These are phyloP conservation scores for Eimeria praecox DNA, from an alignment of 169 alveolate genomes.

Conservation along the genomic window DNA sequence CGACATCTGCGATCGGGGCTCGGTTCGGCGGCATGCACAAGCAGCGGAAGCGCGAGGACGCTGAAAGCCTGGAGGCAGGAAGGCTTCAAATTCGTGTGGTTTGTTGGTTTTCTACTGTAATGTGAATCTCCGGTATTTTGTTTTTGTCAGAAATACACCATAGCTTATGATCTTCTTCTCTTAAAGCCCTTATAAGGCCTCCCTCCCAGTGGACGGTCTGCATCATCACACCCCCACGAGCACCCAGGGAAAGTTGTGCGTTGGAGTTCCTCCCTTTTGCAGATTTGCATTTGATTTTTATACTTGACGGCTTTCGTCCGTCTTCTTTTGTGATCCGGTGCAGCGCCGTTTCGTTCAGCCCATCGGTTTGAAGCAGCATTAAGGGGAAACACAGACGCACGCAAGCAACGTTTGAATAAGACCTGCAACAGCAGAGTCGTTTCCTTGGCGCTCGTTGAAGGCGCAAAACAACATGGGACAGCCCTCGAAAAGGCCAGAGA, in stretches of 20 bases:
- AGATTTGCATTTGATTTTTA: neutral
- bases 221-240: slow-evolving; percentile 28
- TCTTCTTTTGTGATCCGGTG: neutral
- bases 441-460: neutral
- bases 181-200: neutral
- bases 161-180: neutral
- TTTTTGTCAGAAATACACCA: neutral
- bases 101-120: neutral
- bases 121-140: neutral
- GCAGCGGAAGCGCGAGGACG: slow-evolving; percentile 31
- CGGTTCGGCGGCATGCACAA: slow-evolving; percentile 40
- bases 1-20: neutral
- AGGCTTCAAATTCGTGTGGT: neutral
- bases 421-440: neutral
- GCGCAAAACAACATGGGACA: neutral
- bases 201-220: neutral
- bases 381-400: neutral
- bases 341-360: neutral
- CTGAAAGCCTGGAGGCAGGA: neutral
- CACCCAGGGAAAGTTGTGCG: neutral
- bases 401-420: neutral
- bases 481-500: neutral
- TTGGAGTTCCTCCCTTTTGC: neutral
- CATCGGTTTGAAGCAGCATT: neutral
- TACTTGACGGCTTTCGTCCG: neutral